These are phyloP conservation scores for Ganoderma resinaceum DNA, from an alignment of 1,284 basidiomycete species.

Conservation along the genomic window DNA sequence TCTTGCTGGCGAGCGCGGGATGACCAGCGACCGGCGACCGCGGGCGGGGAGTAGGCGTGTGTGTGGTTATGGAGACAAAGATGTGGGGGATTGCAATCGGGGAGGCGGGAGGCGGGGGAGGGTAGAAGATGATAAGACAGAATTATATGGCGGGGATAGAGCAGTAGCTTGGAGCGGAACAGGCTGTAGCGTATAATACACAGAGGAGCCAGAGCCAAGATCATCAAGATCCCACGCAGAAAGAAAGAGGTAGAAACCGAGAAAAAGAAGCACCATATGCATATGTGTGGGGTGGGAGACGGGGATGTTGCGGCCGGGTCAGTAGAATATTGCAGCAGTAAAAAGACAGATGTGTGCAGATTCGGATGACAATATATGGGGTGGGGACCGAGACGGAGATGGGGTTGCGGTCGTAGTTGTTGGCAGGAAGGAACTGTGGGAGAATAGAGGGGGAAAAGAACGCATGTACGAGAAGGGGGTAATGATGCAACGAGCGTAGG, in stretches of 20 bases:
- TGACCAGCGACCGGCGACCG: slow-evolving; percentile 4
- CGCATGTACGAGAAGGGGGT: not conserved
- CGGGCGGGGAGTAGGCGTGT: not conserved
- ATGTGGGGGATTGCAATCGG: not conserved
- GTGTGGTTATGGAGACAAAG: not conserved
- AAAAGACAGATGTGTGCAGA: slow-evolving; percentile 13
- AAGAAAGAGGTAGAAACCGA: slow-evolving; percentile 1
- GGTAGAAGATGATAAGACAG: slow-evolving; percentile 11
- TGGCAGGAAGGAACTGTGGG: not conserved
- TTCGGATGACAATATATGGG: not conserved
- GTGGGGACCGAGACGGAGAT: not conserved
- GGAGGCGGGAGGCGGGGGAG: not conserved
- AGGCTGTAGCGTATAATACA: slow-evolving; percentile 28
- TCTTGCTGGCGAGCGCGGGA: slow-evolving; percentile 9
- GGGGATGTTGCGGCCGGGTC: not conserved
- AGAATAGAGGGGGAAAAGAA: not conserved
- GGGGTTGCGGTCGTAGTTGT: not conserved
- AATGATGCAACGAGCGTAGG: slow-evolving; percentile 6
- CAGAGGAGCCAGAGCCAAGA: slow-evolving; percentile 22
- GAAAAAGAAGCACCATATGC: slow-evolving; percentile 5
- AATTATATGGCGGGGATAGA: not conserved
- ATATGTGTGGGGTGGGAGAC: slow-evolving; percentile 2
- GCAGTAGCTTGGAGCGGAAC: slow-evolving; percentile 3
- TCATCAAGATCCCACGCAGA: slow-evolving; percentile 30
- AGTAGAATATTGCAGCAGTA: slow-evolving; percentile 10